These are phyloP conservation scores for Hyphochytrium catenoides DNA, from an alignment of 352 stramenopile species.

Conservation along the genomic window DNA sequence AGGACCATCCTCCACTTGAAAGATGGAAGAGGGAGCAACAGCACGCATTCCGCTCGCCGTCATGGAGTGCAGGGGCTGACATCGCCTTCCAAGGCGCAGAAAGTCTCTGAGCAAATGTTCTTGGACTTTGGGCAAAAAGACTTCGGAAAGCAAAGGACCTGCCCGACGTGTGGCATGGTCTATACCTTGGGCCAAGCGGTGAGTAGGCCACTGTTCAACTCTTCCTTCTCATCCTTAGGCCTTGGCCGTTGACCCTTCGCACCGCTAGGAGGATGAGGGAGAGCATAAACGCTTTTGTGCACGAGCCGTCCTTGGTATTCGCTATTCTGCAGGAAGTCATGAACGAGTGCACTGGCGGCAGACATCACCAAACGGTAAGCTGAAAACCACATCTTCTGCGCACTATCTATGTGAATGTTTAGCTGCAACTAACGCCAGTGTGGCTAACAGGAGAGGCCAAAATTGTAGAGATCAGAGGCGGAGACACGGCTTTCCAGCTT, in stretches of 20 bases:
- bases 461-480: too few relatives aligned
- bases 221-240: neutral
- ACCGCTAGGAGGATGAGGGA: slow-evolving; percentile 27
- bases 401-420: too few relatives aligned
- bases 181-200: slow-evolving; percentile 37
- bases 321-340: slow-evolving; percentile 31
- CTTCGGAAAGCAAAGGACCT: slow-evolving; percentile 32
- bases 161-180: slow-evolving; percentile 26
- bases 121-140: slow-evolving; percentile 42
- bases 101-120: slow-evolving; percentile 36
- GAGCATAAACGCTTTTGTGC: slow-evolving; percentile 35
- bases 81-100: too few relatives aligned
- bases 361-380: too few relatives aligned
- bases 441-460: too few relatives aligned
- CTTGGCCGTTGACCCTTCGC: neutral
- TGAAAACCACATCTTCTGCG: too few relatives aligned
- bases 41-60: too few relatives aligned
- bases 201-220: neutral
- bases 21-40: too few relatives aligned
- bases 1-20: too few relatives aligned
- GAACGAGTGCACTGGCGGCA: slow-evolving; percentile 16
- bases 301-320: slow-evolving; percentile 16
- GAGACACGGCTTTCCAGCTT: too few relatives aligned
- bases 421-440: too few relatives aligned
- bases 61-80: too few relatives aligned